These are phyloP conservation scores for Alisma plantagoaquatica DNA, from an alignment of 106 monocot genomes.

Conservation along the genomic window DNA sequence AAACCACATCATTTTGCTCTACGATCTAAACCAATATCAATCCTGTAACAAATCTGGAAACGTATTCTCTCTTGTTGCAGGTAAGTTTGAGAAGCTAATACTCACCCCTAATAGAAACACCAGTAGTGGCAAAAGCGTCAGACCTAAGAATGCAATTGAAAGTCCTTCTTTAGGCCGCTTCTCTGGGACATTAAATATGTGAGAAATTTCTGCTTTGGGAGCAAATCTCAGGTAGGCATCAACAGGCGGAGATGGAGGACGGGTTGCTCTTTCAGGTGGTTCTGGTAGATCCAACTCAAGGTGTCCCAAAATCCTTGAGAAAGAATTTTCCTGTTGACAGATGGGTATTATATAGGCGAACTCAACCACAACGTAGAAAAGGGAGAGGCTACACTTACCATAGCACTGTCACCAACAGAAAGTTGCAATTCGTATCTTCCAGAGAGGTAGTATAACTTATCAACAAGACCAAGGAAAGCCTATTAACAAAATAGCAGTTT, in stretches of 20 bases:
- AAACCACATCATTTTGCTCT: not conserved
- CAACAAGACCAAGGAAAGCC: constrained; percentile 94
- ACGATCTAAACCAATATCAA: not conserved
- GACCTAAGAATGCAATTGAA: constrained; percentile 59
- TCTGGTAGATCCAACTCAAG: constrained; percentile 85
- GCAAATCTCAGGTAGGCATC: constrained; percentile 66
- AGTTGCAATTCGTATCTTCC: constrained; percentile 89
- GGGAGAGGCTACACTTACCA: constrained; percentile 37
- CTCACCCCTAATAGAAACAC: constrained; percentile 80
- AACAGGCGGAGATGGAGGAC: constrained; percentile 51
- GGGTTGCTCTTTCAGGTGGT: constrained; percentile 76
- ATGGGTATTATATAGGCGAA: not conserved
- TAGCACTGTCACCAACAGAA: constrained; percentile 74
- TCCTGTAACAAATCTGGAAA: no score
- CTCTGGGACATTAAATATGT: constrained; percentile 84
- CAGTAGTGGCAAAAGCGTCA: constrained; percentile 60
- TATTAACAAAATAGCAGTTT: constrained; percentile 9
- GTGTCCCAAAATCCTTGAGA: constrained; percentile 48
- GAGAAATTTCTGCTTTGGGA: constrained; percentile 75
- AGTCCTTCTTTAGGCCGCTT: constrained; percentile 81
- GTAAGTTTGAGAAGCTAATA: not conserved
- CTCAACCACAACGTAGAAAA: not conserved
- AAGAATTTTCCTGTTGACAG: constrained; percentile 72
- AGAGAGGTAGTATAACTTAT: constrained; percentile 88
- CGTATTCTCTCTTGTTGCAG: not conserved